A percentile compares a stretch with the other conserved stretches of the same genome.
Evolutionary conservation across 805 yeast species (phyloP).

Genomic region (Nakazawaea pomicola): DNA sequence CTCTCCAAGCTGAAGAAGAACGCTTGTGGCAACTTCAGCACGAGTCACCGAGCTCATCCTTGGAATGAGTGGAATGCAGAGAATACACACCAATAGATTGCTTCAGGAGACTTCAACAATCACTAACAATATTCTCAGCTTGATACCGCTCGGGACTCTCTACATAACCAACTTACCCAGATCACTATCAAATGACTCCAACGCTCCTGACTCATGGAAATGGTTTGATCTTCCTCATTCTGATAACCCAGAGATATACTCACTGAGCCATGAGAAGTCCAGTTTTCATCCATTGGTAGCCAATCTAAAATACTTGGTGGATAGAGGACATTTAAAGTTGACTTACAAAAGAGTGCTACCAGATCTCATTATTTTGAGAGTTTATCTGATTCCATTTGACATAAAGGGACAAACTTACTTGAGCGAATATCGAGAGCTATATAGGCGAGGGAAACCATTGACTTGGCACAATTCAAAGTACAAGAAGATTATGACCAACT

Average conservation of each 20-base stretch:
- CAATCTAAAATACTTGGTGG: slow-evolving; percentile 39
- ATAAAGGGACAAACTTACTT: slow-evolving; percentile 28
- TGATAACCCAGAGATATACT: slow-evolving; percentile 11
- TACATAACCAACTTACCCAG: slow-evolving; percentile 39
- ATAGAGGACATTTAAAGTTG: slow-evolving; percentile 34
- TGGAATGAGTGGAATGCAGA: too few species aligned
- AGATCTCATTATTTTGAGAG: slow-evolving; percentile 29
- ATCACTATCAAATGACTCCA: slow-evolving; percentile 29
- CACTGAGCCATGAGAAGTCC: background rate
- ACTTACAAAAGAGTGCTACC: slow-evolving; percentile 33
- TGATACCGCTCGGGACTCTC: slow-evolving; percentile 46
- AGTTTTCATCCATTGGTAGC: slow-evolving; percentile 20
- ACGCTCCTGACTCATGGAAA: slow-evolving; percentile 42
- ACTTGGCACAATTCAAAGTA: slow-evolving; percentile 30
- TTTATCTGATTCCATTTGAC: slow-evolving; percentile 47
- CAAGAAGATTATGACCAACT: slow-evolving; percentile 25
- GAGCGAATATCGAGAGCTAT: slow-evolving; percentile 28
- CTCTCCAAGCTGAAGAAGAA: too few species aligned
- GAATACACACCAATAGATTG: background rate
- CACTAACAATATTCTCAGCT: slow-evolving; percentile 34
- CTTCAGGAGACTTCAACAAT: slow-evolving; percentile 19
- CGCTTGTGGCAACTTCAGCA: too few species aligned
- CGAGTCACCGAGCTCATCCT: too few species aligned
- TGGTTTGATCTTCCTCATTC: slow-evolving; percentile 49
- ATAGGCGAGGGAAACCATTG: slow-evolving; percentile 27